These are phyloP conservation scores for Oxyria digyna DNA, from an alignment of 148 eudicot genomes.

Conservation along the genomic window DNA sequence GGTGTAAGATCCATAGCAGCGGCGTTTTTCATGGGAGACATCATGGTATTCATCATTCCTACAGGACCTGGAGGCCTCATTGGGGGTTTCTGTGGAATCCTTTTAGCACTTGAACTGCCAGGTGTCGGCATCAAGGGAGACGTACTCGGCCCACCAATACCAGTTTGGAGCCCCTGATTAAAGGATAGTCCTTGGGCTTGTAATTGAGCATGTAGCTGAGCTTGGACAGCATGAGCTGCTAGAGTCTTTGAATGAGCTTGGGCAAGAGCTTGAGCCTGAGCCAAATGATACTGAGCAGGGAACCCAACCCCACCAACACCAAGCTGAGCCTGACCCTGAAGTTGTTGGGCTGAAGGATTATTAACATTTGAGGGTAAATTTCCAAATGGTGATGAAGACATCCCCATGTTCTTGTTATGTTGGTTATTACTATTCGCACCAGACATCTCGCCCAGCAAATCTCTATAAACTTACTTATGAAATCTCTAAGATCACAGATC, in stretches of 20 bases:
- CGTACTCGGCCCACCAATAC: conserved; percentile 29
- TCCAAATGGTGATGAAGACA: conserved; percentile 52
- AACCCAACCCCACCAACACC: conserved; percentile 57
- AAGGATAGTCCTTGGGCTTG: conserved; percentile 59
- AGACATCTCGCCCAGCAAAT: conserved; percentile 34
- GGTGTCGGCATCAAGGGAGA: conserved; percentile 23
- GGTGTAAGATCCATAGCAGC: conserved; percentile 57
- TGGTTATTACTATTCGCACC: conserved; percentile 48
- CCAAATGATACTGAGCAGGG: conserved; percentile 47
- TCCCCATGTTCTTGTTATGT: conserved; percentile 43
- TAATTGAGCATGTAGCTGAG: conserved; percentile 51
- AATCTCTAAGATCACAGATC: conserved; percentile 10
- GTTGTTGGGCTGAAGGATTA: conserved; percentile 24
- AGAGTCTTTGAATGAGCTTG: conserved; percentile 34
- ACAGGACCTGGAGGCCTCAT: conserved; percentile 55
- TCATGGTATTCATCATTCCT: conserved; percentile 22
- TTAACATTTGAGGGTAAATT: conserved; percentile 47
- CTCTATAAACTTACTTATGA: conserved; percentile 2
- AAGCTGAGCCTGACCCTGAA: conserved; percentile 38
- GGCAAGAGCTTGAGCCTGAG: conserved; percentile 51
- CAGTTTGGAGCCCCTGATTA: conserved; percentile 43
- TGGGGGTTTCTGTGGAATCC: conserved; percentile 62
- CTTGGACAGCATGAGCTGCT: conserved; percentile 37
- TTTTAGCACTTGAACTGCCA: conserved; percentile 30
- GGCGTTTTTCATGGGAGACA: conserved; percentile 61